Conservation (phyloP, 176 grass and related monocot species). For the Cenchrus fungigraminus region DNA sequence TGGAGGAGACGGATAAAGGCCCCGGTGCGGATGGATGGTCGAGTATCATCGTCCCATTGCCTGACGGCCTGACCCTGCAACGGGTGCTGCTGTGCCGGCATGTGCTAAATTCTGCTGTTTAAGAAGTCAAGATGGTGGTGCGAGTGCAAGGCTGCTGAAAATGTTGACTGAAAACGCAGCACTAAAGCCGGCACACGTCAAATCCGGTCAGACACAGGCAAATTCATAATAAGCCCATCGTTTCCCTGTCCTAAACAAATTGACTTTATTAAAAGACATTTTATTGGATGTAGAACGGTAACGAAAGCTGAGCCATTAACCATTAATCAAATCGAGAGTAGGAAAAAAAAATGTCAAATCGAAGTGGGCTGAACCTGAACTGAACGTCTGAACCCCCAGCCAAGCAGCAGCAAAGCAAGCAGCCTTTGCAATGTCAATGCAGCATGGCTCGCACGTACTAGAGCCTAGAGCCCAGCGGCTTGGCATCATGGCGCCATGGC, state of each 20-base stretch:
- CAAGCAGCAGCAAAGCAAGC: background rate
- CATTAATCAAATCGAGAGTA: background rate
- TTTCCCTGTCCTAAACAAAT: background rate
- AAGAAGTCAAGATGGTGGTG: background rate
- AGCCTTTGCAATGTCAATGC: conserved; percentile 37
- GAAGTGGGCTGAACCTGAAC: background rate
- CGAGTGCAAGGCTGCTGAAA: background rate
- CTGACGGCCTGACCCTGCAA: background rate
- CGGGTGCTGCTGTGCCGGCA: background rate
- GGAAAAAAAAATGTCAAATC: background rate
- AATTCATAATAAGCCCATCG: background rate
- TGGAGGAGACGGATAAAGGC: too few relatives aligned
- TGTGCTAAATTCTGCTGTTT: background rate
- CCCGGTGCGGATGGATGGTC: too few relatives aligned
- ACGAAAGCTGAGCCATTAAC: background rate
- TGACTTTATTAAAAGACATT: too few relatives aligned
- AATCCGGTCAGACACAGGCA: background rate
- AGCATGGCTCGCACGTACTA: background rate
- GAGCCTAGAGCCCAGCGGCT: too few relatives aligned
- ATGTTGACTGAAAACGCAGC: background rate
- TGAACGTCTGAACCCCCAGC: background rate
- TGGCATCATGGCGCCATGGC: background rate
- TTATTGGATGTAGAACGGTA: background rate
- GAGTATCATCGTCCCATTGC: background rate
- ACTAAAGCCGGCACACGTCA: background rate